Base-by-base conservation (phyloP, 208 protist species). In the Trypanosoma cruzi region DNA sequence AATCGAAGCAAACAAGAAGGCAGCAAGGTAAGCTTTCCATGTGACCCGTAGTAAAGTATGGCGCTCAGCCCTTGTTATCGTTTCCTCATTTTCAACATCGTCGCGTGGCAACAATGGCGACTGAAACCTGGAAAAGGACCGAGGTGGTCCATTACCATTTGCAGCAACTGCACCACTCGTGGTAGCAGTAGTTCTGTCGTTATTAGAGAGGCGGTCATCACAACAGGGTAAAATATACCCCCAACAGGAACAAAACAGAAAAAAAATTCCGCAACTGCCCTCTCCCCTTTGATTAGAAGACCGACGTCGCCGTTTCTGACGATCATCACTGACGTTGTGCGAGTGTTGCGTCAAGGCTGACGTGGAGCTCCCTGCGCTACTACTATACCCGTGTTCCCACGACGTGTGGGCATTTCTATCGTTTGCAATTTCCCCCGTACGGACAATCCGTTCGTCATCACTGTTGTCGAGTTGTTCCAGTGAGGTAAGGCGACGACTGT, bases 401-500 rank as follows among this genome's bases (percentile, higher is more conserved):
- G 42, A 52, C 8, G 26, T 10, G 7, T 37, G 5, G 11, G n/a
- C 50, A 46, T 10, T 14, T 18, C 37, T 42, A 36, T 26, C 16
- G 28, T 6, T 24, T 26, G 10, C 29, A 36, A 5, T 20, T 18
- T 28, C 59, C 14, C 26, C 40, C 18, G 44, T 53, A 34, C 59
- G 37, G 52, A 60, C 31, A 26, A 60, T 52, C 18, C 52, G 24
- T 14, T 50, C 64, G 4, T 69, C 64, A 22, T 55, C 53, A n/a
- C 42, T 64, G 26, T 32, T 34, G 14, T 53, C 53, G 1, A 69
- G 3, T 36, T 59, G 50, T 24, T 69, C 64, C 28, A 69, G 28
- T 22, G 64, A 58, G 16, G 52, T 60, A 2, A 66, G 59, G 7
- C 67, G 67, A 16, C 67, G 26, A 50, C 31, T 72, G 44, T 72